Conservation (phyloP, 495 filamentous ascomycete species). For the Ramalina intermedia region DNA sequence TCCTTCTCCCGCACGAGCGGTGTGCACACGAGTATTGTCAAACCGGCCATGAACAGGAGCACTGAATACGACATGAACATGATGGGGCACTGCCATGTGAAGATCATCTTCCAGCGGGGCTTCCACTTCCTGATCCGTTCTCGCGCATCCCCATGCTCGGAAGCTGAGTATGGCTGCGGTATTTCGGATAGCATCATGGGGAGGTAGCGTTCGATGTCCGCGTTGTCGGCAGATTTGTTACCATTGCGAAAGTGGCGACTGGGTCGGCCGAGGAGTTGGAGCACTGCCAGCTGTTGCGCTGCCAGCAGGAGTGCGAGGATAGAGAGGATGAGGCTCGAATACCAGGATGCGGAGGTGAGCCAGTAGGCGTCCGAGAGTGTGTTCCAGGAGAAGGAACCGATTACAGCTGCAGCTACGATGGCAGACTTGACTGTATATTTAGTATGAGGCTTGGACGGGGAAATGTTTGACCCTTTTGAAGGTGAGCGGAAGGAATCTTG, state of each 20-base stretch:
- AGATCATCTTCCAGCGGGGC: constrained; percentile 17
- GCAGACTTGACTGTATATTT: constrained; percentile 7
- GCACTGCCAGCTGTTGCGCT: constrained; percentile 15
- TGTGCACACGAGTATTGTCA: constrained; percentile 19
- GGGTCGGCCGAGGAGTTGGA: constrained; percentile 12
- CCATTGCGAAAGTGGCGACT: not conserved
- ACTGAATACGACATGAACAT: constrained; percentile 22
- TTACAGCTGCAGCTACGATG: constrained; percentile 18
- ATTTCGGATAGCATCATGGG: constrained; percentile 5
- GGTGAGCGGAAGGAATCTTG: not conserved
- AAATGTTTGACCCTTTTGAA: not conserved
- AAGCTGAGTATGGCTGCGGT: not conserved
- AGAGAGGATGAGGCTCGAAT: constrained; percentile 18
- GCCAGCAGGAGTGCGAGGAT: constrained; percentile 17
- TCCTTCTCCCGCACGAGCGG: constrained; percentile 9
- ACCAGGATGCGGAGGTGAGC: constrained; percentile 18
- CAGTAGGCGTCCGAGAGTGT: constrained; percentile 13
- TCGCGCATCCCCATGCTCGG: not conserved
- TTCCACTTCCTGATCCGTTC: constrained; percentile 1
- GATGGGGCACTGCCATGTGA: constrained; percentile 20
- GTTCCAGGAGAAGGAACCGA: constrained; percentile 22
- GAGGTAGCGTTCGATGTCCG: not conserved
- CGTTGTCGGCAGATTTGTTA: not conserved
- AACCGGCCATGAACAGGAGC: constrained; percentile 14
- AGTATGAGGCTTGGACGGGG: not conserved